Conservation (phyloP, 2,329 filamentous ascomycete species). For the Pestalotiopsis sp. region DNA sequence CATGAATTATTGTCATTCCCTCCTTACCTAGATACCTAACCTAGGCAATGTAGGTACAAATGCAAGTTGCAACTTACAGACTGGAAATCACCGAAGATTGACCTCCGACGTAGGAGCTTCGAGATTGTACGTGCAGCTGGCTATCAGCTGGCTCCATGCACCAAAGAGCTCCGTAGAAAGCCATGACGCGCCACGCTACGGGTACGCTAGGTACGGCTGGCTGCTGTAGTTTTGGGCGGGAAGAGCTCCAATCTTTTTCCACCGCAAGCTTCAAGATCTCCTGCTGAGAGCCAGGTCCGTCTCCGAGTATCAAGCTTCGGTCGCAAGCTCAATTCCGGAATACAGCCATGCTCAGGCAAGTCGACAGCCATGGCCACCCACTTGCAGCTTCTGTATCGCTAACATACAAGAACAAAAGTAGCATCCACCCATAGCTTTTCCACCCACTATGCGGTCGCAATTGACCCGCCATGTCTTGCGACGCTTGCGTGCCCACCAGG, state of each 20-base stretch:
- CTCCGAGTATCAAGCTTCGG: not conserved
- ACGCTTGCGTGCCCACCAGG: conserved; percentile 33
- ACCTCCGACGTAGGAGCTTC: not conserved
- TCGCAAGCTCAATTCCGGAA: conserved; percentile 10
- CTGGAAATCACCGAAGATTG: too few species aligned
- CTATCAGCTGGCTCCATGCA: not conserved
- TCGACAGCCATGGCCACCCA: conserved; percentile 6
- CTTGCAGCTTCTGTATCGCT: conserved; percentile 15
- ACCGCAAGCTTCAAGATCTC: conserved; percentile 1
- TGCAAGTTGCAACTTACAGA: too few species aligned
- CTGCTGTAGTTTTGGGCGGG: not conserved
- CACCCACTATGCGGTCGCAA: conserved; percentile 37
- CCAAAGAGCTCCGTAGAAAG: not conserved
- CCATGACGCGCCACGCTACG: not conserved
- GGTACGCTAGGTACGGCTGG: not conserved
- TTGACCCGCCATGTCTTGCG: conserved; percentile 41
- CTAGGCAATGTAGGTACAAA: too few species aligned
- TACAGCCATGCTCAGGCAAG: conserved; percentile 33
- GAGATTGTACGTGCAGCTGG: not conserved
- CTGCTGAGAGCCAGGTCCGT: not conserved
- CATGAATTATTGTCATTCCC: too few species aligned
- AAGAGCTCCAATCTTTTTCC: conserved; percentile 4
- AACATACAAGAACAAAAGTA: conserved; percentile 27
- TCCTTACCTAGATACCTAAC: too few species aligned
- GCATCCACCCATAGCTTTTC: conserved; percentile 25